Evolutionary conservation across 177 flowering plant genomes (phyloP), one percentile per base, ranked within the genome.

Genomic region (Telopea speciosissima): DNA sequence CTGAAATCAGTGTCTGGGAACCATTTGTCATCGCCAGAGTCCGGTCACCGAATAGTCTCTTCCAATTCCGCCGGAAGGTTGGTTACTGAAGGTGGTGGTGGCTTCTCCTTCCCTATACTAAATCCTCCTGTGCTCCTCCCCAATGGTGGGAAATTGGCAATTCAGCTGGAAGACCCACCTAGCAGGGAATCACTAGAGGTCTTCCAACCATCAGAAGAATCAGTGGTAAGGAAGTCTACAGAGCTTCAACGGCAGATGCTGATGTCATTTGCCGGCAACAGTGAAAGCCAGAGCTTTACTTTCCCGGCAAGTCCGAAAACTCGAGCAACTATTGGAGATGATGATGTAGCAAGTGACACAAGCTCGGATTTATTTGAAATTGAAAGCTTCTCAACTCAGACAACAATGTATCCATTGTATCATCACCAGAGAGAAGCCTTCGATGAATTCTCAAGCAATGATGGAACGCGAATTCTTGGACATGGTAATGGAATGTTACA

Each of bases 351-450:
- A 1, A 90, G 96, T 72, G 97, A 93, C 60, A 90, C 96, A 0
- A 93, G 98, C 78, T 93, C 98, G 1, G 98, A 93, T 74, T 70
- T 91, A 42, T 93, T 93, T 80, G 98, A 93, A 77, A 88, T 93
- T 31, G 98, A 93, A 76, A 91, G 97, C 82, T 87, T 93, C 80
- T 85, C 97, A 1, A 87, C 92, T 3, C 84, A 82, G n/a, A 71
- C 86, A 0, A 74, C 87, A 6, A 58, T 80, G 12, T 76, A 76
- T 65, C 80, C 86, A 8, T 70, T 78, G 81, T 81, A 74, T 77
- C 74, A 74, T 77, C 74, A 71, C 21, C 77, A 84, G 1, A 73
- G 90, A 24, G 93, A 90, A 45, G 83, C 91, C 0, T 70, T 90
- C 8, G 97, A 92, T 54, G 95, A 88, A 65, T 33, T 64, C 21